A percentile compares a stretch with the other conserved stretches of the same genome.
Conservation (phyloP, 2,329 filamentous ascomycete genomes). For the Penicillium nordicum region DNA sequence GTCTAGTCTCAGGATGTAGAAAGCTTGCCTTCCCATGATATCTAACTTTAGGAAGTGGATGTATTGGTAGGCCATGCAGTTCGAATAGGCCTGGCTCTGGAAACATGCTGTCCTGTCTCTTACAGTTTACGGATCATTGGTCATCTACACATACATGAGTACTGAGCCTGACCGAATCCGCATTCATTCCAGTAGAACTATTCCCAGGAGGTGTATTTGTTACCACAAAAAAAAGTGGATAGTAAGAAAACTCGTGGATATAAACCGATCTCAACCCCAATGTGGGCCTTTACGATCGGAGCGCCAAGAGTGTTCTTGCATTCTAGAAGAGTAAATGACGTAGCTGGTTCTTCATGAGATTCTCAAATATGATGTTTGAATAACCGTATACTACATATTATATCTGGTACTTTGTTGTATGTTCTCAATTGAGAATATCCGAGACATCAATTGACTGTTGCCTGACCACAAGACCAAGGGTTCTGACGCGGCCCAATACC, state of each 20-base stretch:
- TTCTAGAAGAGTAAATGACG: conserved; percentile 1
- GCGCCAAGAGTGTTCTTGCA: background rate
- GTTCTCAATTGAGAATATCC: too few relatives aligned
- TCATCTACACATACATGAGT: background rate
- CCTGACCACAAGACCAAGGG: background rate
- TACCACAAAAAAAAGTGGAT: background rate
- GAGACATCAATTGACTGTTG: background rate
- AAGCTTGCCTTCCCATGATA: too few relatives aligned
- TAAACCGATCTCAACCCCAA: background rate
- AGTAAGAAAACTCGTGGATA: background rate
- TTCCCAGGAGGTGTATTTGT: background rate
- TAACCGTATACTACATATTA: too few relatives aligned
- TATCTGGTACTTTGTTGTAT: too few relatives aligned
- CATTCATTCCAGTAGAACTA: background rate
- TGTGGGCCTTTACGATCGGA: background rate
- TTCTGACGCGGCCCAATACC: conserved; percentile 2
- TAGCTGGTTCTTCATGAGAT: background rate
- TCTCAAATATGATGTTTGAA: background rate
- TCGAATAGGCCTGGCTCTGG: too few relatives aligned
- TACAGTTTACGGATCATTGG: background rate
- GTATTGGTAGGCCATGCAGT: too few relatives aligned
- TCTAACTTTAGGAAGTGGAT: too few relatives aligned
- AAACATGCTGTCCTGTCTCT: background rate
- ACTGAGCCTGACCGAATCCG: background rate
- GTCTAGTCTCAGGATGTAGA: too few relatives aligned